phyloP scores from a whole-genome alignment of 169 alveolate species.

The Plasmodium yoelii region DNA sequence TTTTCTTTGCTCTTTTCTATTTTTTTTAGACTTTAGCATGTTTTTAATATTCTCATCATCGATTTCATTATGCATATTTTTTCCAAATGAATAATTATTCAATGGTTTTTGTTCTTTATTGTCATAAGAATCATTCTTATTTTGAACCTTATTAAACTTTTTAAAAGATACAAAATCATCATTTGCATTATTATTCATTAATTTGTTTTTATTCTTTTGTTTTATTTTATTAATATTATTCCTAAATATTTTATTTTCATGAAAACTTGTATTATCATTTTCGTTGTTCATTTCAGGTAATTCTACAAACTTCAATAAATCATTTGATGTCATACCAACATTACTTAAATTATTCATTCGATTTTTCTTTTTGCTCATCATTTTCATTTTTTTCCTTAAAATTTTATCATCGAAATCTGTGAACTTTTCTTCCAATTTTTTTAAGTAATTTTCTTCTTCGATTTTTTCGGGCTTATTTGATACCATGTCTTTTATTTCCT shows the following conservation, averaged over 20 bases:
- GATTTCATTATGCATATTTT: slow-evolving; percentile 22
- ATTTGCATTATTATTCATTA: slow-evolving; percentile 20
- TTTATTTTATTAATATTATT: slow-evolving; percentile 66
- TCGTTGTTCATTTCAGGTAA: slow-evolving; percentile 65
- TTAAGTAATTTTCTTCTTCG: slow-evolving; percentile 78
- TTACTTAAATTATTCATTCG: slow-evolving; percentile 60
- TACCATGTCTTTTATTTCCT: slow-evolving; percentile 70
- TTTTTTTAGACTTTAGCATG: slow-evolving; percentile 72
- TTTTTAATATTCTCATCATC: slow-evolving; percentile 75
- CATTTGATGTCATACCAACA: slow-evolving; percentile 75
- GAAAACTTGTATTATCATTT: slow-evolving; percentile 17
- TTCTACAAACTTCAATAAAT: slow-evolving; percentile 75
- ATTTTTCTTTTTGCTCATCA: slow-evolving; percentile 46
- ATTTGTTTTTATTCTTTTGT: slow-evolving; percentile 65
- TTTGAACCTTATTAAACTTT: slow-evolving; percentile 73
- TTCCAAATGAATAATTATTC: slow-evolving; percentile 21
- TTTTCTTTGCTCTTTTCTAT: slow-evolving; percentile 74
- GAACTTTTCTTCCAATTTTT: slow-evolving; percentile 77
- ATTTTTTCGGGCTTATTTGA: slow-evolving; percentile 78
- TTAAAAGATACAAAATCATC: slow-evolving; percentile 75
- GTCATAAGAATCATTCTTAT: slow-evolving; percentile 10
- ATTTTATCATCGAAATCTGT: slow-evolving; percentile 71
- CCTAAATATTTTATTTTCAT: slow-evolving; percentile 68
- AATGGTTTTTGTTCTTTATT: slow-evolving; percentile 44
- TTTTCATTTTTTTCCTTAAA: slow-evolving; percentile 55